Conservation (phyloP, 2,329 filamentous ascomycete species). For the Microdochium nivale region DNA sequence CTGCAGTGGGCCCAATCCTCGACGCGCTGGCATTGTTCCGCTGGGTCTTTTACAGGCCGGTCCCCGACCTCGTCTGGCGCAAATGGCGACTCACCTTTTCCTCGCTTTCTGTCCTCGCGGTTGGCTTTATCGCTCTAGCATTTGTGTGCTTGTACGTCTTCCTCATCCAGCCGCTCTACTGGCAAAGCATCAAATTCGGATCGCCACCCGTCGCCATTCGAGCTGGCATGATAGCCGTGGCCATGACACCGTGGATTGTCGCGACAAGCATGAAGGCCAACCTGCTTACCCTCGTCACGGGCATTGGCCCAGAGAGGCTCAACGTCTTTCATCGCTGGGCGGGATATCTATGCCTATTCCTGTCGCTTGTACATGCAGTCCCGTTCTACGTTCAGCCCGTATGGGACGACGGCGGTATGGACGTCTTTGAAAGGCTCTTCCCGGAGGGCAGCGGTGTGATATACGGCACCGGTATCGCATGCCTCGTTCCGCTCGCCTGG, state of each 20-base stretch:
- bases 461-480: constrained; percentile 80
- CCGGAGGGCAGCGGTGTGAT: constrained; percentile 56
- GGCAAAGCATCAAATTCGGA: constrained; percentile 75
- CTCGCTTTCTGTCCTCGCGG: constrained; percentile 61
- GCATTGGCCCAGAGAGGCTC: constrained; percentile 83
- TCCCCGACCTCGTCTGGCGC: constrained; percentile 64
- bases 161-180: constrained; percentile 81
- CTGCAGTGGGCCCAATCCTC: constrained; percentile 66
- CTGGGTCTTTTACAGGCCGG: constrained; percentile 82
- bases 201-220: constrained; percentile 83
- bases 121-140: constrained; percentile 57
- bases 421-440: constrained; percentile 63
- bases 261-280: constrained; percentile 89
- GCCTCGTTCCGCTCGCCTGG: constrained; percentile 71
- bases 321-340: constrained; percentile 93
- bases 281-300: constrained; percentile 72
- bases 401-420: constrained; percentile 68
- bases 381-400: constrained; percentile 88
- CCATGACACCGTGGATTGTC: constrained; percentile 88
- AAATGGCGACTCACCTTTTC: constrained; percentile 70
- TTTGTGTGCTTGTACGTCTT: constrained; percentile 80
- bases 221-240: constrained; percentile 84
- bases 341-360: constrained; percentile 74
- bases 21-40: constrained; percentile 74
- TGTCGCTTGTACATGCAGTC: constrained; percentile 75